Evolutionary conservation across 139 green algal species (phyloP), one percentile per base, ranked within the genome.

Genomic region (Microglena sp.): DNA sequence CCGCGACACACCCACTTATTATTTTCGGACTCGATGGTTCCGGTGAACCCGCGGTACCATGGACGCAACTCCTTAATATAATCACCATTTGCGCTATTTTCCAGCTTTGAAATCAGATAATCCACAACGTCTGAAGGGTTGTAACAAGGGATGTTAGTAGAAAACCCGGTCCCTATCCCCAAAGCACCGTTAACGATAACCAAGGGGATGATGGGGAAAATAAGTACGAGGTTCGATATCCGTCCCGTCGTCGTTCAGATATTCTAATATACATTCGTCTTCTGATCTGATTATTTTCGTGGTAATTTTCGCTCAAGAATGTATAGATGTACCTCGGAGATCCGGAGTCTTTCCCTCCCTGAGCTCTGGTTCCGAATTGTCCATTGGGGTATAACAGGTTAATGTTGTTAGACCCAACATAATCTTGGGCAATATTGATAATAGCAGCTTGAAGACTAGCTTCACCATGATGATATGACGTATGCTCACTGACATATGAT

Each of bases 401-500:
- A 4, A 76, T 36, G 36, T 71, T 71, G 65, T 71, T 71, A 26
- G 29, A 69, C 1, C 70, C 70, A 4, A 72, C 64, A 50, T 69
- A 77, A 45, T 73, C 57, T 24, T 77, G 70, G 18, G 64, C 70
- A 63, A 77, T 64, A 0, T 36, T 32, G 4, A 77, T 28, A 29
- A 77, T 77, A 5, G 70, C 35, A 18, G 1, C 24, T 2, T 55
- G 24, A 28, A 77, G 33, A 1, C 30, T 54, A 0, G 57, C 29
- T 11, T 77, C 70, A 3, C 70, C 70, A 44, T 77, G 70, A 29
- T 63, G 64, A 33, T 77, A 77, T 1, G 27, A 7, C 3, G 70
- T 15, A 1, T 61, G 15, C 34, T 58, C 45, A 1, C 15, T 24
- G 28, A 72, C 45, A 24, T 68, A 46, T 7, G 27, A 63, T n/a